Base-by-base conservation (phyloP, 208 protist species). In the Trypanosomatidae sp. region DNA sequence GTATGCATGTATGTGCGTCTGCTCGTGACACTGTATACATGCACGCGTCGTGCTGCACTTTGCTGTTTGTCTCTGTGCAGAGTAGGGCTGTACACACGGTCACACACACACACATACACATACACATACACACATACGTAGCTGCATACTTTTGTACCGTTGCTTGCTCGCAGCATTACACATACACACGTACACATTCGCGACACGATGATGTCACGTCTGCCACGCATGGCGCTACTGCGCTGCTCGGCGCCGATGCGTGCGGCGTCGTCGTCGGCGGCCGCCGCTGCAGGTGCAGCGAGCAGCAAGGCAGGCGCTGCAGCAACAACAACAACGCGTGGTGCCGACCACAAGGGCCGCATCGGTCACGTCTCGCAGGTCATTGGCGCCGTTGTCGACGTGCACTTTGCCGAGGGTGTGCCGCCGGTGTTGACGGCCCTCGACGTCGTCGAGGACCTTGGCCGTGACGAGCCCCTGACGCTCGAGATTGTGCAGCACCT, bases 371-470 rank as follows among this genome's bases (percentile, higher is more conserved):
- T 88, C 35, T 84, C 74, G 16, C 92, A 97, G 77, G 89, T 99
- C 47, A 98, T 98, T 67, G 97, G 96, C 84, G 96, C 96, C 60
- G 97, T 99, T 50, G 96, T 99, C 24, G 97, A 99, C 61, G 94
- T 97, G 38, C 77, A 98, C 66, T 99, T 99, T 70, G 74, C 92
- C 21, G 86, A 88, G 15, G 70, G 88, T 7, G 86, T 98, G 24
- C 97, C 97, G 27, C 69, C 92, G 23, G 97, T 99, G 62, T 77
- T 98, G 51, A 97, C 94, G 56, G 87, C 96, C 11, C 83, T 98
- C 8, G 89, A 97, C 57, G 94, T 97, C 8, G 58, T 87, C 35
- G 82, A 87, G 46, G 61, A 73, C 15, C 70, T 82, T 35, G 68
- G 74, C 61, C 61, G 75, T 27, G 75, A 77, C 25, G 66, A 90